Evolutionary conservation across 768 basidiomycete genomes (phyloP).

Genomic region (Lactarius indigo): DNA sequence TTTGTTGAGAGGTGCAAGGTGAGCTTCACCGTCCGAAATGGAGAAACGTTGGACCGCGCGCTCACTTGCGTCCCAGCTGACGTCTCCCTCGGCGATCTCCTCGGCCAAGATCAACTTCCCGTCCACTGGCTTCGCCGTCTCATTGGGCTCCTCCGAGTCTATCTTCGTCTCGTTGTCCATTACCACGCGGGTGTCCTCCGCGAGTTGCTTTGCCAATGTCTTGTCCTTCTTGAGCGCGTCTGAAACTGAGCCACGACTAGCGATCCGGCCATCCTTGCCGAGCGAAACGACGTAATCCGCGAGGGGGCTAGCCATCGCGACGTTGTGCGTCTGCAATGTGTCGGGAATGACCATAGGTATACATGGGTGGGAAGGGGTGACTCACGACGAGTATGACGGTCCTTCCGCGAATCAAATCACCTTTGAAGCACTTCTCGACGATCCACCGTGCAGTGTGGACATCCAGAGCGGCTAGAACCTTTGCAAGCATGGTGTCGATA

Average conservation of each 20-base stretch:
- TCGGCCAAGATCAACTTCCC: slow-evolving; percentile 65
- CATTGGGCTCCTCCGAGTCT: slow-evolving; percentile 26
- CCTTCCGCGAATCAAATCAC: too few species aligned
- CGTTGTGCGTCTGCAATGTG: slow-evolving; percentile 44
- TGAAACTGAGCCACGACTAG: slow-evolving; percentile 46
- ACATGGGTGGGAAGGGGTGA: too few species aligned
- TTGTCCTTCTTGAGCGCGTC: slow-evolving; percentile 44
- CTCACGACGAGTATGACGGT: too few species aligned
- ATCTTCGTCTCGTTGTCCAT: slow-evolving; percentile 30
- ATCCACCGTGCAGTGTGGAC: too few species aligned
- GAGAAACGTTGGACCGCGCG: slow-evolving; percentile 17
- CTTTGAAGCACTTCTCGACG: too few species aligned
- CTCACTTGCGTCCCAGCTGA: slow-evolving; percentile 45
- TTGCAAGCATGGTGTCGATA: not conserved
- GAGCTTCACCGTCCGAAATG: not conserved
- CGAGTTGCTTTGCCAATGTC: slow-evolving; percentile 32
- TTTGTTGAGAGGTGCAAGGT: slow-evolving; percentile 16
- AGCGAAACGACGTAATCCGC: slow-evolving; percentile 58
- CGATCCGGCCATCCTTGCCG: slow-evolving; percentile 48
- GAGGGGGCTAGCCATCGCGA: slow-evolving; percentile 50
- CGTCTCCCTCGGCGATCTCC: slow-evolving; percentile 57
- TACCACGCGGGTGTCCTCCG: slow-evolving; percentile 26
- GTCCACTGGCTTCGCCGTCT: slow-evolving; percentile 30
- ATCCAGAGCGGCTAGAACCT: slow-evolving; percentile 46
- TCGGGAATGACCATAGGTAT: not conserved